These are phyloP conservation scores for Crithidia expoeki DNA, from an alignment of 208 protist species.

Conservation along the genomic window DNA sequence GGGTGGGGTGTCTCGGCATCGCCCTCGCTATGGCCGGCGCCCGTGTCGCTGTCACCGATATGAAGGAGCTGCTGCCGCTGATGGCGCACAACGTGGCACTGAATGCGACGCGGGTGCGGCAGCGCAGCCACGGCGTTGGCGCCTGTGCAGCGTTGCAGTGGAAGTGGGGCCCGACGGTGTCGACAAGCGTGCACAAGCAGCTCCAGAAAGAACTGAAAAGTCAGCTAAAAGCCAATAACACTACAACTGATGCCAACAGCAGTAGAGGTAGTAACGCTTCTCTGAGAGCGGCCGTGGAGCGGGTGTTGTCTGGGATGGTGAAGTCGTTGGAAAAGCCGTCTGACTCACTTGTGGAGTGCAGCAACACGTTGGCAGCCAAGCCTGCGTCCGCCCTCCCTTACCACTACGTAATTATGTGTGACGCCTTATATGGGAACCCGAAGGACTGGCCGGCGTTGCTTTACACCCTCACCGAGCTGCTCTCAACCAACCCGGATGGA, in stretches of 20 bases:
- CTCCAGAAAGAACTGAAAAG: slow-evolving; percentile 30
- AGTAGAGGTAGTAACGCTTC: neutral
- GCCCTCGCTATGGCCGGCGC: slow-evolving; percentile 84
- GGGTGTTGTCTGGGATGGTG: slow-evolving; percentile 34
- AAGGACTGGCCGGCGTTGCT: slow-evolving; percentile 83
- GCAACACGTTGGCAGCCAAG: slow-evolving; percentile 21
- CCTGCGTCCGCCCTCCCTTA: slow-evolving; percentile 6
- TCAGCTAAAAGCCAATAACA: neutral
- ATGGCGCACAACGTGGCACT: slow-evolving; percentile 78
- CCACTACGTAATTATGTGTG: slow-evolving; percentile 77
- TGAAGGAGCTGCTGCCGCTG: slow-evolving; percentile 86
- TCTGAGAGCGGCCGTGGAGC: neutral
- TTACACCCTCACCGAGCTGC: slow-evolving; percentile 82
- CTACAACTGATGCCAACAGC: neutral
- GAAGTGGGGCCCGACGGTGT: slow-evolving; percentile 74
- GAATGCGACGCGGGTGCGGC: slow-evolving; percentile 48
- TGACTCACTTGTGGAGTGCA: slow-evolving; percentile 38
- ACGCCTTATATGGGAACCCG: slow-evolving; percentile 91
- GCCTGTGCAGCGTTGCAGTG: slow-evolving; percentile 67
- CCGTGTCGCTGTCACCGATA: slow-evolving; percentile 71
- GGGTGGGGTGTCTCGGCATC: slow-evolving; percentile 89
- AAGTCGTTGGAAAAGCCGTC: slow-evolving; percentile 35
- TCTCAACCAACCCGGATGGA: slow-evolving; percentile 50
- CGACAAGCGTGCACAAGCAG: slow-evolving; percentile 39
- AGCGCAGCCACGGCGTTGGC: slow-evolving; percentile 42